Conservation (phyloP, 768 basidiomycete species). For the Kwoniella mangroviensis region DNA sequence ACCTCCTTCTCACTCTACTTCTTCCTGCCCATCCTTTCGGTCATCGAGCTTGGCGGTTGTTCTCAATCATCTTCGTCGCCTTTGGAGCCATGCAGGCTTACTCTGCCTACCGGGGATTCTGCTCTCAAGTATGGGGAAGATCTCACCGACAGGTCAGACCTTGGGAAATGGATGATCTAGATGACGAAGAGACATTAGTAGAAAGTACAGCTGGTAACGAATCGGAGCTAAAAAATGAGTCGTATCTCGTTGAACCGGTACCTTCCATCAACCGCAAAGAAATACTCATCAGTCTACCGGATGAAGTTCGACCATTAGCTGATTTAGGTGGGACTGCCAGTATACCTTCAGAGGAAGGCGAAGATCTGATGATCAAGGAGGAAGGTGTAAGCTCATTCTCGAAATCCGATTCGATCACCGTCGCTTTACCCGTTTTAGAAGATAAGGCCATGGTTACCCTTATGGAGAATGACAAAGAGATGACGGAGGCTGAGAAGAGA, state of each 20-base stretch:
- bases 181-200: constrained; percentile 30
- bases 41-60: constrained; percentile 40
- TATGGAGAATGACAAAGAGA: not conserved
- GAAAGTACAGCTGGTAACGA: constrained; percentile 1
- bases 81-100: constrained; percentile 49
- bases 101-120: constrained; percentile 52
- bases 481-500: constrained; percentile 23
- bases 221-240: constrained; percentile 16
- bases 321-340: constrained; percentile 30
- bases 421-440: constrained; percentile 13
- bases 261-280: not conserved
- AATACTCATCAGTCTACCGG: constrained; percentile 7
- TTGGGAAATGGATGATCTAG: constrained; percentile 51
- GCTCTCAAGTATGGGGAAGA: constrained; percentile 49
- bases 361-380: constrained; percentile 4
- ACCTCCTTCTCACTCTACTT: constrained; percentile 41
- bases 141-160: constrained; percentile 43
- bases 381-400: constrained; percentile 1
- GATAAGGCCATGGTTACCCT: not conserved
- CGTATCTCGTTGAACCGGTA: not conserved
- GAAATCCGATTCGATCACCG: constrained; percentile 15
- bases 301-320: constrained; percentile 32
- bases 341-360: constrained; percentile 19
- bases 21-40: constrained; percentile 33
- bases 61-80: constrained; percentile 41